A percentile compares a stretch with the other conserved stretches of the same genome.
These are phyloP conservation scores for Tolypocladium amazonense DNA, from an alignment of 2,329 filamentous ascomycete genomes.

Conservation along the genomic window DNA sequence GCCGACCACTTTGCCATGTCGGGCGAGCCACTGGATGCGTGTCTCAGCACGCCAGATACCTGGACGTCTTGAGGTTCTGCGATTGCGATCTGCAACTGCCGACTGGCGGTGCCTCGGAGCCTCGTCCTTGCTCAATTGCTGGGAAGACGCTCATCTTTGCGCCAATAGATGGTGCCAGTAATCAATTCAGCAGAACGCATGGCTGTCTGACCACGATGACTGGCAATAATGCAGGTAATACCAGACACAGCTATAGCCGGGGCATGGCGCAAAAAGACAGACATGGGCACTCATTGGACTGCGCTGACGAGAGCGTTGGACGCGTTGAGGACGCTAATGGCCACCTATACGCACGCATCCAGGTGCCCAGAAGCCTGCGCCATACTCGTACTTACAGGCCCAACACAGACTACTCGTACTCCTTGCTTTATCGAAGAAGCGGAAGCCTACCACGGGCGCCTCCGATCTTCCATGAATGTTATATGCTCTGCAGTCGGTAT, in stretches of 20 bases:
- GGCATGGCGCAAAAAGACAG: background rate
- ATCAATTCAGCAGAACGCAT: background rate
- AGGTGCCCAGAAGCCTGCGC: background rate
- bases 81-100: background rate
- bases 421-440: no score
- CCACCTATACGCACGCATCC: background rate
- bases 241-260: background rate
- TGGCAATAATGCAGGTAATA: background rate
- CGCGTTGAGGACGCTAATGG: background rate
- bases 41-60: background rate
- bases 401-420: background rate
- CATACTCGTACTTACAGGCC: background rate
- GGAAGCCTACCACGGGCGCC: no score
- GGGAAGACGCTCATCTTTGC: background rate
- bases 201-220: background rate
- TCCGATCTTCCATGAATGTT: background rate
- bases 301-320: background rate
- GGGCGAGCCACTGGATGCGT: background rate
- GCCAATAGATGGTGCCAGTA: background rate
- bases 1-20: background rate
- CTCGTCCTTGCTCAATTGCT: background rate
- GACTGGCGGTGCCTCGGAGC: background rate
- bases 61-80: background rate
- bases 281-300: background rate
- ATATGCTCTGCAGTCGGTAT: background rate